phyloP scores from a whole-genome alignment of 2,329 filamentous ascomycete species.

The Neopestalotiopsis sp. region DNA sequence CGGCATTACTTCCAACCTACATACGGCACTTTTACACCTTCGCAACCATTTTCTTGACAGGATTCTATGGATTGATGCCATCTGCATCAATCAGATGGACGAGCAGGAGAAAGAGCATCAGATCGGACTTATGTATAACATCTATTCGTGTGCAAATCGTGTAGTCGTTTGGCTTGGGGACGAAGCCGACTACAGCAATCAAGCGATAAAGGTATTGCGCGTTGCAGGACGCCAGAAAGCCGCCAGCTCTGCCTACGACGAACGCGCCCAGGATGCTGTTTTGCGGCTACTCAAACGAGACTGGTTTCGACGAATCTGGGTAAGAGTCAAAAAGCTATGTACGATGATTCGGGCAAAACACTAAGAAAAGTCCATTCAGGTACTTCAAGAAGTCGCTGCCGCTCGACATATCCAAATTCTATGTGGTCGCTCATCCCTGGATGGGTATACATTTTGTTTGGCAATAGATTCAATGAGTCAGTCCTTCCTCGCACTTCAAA shows the following conservation, averaged over 20 bases:
- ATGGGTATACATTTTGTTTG: not conserved
- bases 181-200: slow-evolving; percentile 18
- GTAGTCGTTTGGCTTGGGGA: slow-evolving; percentile 28
- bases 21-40: not conserved
- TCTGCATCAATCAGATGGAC: slow-evolving; percentile 30
- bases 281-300: not conserved
- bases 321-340: not conserved
- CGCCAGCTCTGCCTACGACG: not conserved
- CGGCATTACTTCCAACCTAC: not conserved
- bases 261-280: no score
- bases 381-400: not conserved
- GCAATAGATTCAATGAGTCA: not conserved
- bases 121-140: slow-evolving; percentile 26
- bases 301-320: slow-evolving; percentile 6
- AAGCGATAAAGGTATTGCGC: not conserved
- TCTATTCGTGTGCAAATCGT: slow-evolving; percentile 24
- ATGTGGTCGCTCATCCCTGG: not conserved
- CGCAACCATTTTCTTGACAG: not conserved
- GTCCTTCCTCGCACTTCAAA: no score
- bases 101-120: slow-evolving; percentile 22
- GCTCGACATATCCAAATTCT: not conserved
- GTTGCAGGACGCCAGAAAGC: not conserved
- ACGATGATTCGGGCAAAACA: no score
- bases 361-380: not conserved
- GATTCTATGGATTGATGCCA: slow-evolving; percentile 25